Base-by-base conservation (phyloP, 495 filamentous ascomycete genomes). In the Penicillium odoratum region DNA sequence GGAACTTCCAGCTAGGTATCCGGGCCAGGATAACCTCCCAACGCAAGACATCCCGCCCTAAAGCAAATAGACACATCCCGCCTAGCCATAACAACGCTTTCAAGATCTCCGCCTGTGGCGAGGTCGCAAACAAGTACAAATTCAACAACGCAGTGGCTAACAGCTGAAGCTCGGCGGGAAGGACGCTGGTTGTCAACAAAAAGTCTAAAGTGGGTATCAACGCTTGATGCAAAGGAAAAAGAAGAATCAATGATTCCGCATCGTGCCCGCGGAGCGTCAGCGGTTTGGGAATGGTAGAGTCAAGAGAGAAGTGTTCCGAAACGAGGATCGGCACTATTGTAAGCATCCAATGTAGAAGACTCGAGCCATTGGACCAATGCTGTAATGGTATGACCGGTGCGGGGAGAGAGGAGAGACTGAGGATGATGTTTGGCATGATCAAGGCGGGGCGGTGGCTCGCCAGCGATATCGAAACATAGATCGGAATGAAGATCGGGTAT, bases 1-100 rank as follows among this genome's bases (percentile, higher is more conserved):
- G 83, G 61, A 98, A 93, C 34, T 92, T 88, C 91, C 93, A 97
- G 58, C 83, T 90, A 3, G 94, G 94, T 36, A 98, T 89, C 42
- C 95, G 79, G 16, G 93, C 92, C 43, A 98, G 74, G 49, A 87
- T 79, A 15, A 97, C 87, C 36, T 88, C 91, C 90, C 90, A 97
- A 68, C 78, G 83, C n/a, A 98, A 84, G 15, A 93, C 81, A 48
- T 87, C 83, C 40, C 81, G 79, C 68, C 90, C 96, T 13, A 82
- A 77, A 18, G 91, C 74, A 48, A 96, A 86, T 16, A 96, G 63
- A 49, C 82, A 81, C 48, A 97, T 69, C 29, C 93, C 92, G 28
- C 95, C 95, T 36, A 91, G 80, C 93, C 94, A 98, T 7, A 98
- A 77, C 30, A 97, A 67, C 8, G 86, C 83, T 69, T 90, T 88